These are phyloP conservation scores for Suillus weaverae DNA, from an alignment of 768 basidiomycete genomes.

Conservation along the genomic window DNA sequence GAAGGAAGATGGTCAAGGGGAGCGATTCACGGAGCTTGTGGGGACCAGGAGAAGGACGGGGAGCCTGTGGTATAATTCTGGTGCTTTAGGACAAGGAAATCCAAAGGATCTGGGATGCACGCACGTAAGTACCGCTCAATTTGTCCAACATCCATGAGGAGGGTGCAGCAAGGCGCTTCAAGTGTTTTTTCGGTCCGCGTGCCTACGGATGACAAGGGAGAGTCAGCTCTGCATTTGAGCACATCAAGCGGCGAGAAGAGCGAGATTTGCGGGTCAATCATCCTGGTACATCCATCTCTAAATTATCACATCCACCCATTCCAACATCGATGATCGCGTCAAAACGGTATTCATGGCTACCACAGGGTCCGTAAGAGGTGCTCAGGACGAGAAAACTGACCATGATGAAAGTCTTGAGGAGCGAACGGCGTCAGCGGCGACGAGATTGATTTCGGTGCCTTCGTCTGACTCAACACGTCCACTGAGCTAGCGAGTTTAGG, in stretches of 20 bases:
- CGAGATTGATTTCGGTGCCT: constrained; percentile 25
- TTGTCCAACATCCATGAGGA: constrained; percentile 99
- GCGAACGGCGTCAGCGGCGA: constrained; percentile 17
- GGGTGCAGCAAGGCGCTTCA: constrained; percentile 96
- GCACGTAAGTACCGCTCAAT: constrained; percentile 90
- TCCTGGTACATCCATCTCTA: constrained; percentile 20
- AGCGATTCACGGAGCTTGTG: constrained; percentile 99
- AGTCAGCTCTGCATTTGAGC: constrained; percentile 17
- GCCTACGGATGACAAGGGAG: constrained; percentile 50
- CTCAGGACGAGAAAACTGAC: constrained; percentile 25
- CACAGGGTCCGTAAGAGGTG: background rate
- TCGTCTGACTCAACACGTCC: constrained; percentile 4
- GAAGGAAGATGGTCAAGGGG: constrained; percentile 95
- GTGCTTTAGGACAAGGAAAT: background rate
- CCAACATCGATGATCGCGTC: constrained; percentile 4
- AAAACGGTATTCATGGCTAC: background rate
- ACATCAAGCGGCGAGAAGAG: constrained; percentile 2
- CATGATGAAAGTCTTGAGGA: constrained; percentile 34
- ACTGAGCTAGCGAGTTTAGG: constrained; percentile 21
- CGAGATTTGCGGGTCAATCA: background rate
- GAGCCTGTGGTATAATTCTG: constrained; percentile 55
- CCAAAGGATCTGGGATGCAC: constrained; percentile 28
- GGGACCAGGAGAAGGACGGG: constrained; percentile 96
- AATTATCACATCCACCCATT: constrained; percentile 29
- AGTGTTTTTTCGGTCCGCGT: constrained; percentile 98